Percentiles rank a stretch among this genome's conserved stretches.
Evolutionary conservation across 73 alveolate genomes (phyloP).

Genomic region (Durusdinium trenchii): DNA sequence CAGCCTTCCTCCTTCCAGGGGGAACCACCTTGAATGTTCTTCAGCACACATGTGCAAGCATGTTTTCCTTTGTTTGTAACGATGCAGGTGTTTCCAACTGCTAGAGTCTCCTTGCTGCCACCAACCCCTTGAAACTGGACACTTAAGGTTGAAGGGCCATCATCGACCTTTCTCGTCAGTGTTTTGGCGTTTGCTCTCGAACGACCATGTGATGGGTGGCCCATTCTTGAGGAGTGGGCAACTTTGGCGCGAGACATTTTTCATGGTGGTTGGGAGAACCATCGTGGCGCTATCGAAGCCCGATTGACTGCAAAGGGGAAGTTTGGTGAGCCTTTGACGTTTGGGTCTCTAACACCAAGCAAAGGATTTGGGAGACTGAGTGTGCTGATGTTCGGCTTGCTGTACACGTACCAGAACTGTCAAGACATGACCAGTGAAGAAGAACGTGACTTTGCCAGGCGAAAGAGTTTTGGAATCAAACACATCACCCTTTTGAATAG

Average conservation of each 20-base stretch:
- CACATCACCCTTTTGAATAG: background rate
- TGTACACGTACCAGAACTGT: background rate
- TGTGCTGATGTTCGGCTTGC: background rate
- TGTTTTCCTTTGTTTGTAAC: no score
- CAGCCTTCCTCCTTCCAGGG: background rate
- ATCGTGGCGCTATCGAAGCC: background rate
- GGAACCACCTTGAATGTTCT: background rate
- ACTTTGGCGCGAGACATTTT: background rate
- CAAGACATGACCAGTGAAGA: background rate
- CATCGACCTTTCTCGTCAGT: background rate
- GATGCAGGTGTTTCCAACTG: background rate
- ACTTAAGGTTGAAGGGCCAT: background rate
- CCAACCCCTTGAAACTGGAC: background rate
- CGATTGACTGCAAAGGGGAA: background rate
- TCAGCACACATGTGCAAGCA: no score
- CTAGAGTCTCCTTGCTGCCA: background rate
- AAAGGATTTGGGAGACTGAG: background rate
- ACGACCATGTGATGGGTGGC: background rate
- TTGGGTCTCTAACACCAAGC: background rate
- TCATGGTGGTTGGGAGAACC: slow-evolving; percentile 9
- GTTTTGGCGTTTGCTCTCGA: background rate
- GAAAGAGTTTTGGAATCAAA: background rate
- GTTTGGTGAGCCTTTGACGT: background rate
- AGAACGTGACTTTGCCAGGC: background rate
- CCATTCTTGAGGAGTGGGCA: slow-evolving; percentile 15